phyloP scores from a whole-genome alignment of 2,329 filamentous ascomycete genomes.

The Xylariomycetidae sp. region DNA sequence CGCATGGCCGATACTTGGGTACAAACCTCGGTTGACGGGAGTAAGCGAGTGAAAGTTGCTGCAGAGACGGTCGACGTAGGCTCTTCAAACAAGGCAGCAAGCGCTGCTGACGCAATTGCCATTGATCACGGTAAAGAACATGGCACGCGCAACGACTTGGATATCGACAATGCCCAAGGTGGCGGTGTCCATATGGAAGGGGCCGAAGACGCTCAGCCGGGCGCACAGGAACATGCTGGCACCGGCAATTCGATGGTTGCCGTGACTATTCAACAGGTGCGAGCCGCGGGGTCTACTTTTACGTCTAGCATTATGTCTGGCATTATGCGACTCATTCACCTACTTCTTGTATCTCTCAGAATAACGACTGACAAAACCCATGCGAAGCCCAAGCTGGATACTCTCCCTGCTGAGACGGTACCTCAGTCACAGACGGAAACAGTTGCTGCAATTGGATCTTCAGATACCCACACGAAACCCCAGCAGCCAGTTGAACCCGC shows the following conservation, averaged over 20 bases:
- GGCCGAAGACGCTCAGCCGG: conserved; percentile 5
- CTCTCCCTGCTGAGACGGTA: conserved; percentile 4
- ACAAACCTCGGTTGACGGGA: conserved; percentile 32
- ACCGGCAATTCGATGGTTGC: conserved; percentile 10
- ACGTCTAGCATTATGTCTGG: conserved; percentile 10
- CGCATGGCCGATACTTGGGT: conserved; percentile 36
- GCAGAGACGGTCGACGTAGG: conserved; percentile 11
- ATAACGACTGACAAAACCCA: conserved; percentile 15
- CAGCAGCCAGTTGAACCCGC: too few relatives aligned
- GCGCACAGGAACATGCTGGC: conserved; percentile 2
- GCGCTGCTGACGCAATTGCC: too few relatives aligned
- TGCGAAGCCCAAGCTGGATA: conserved; percentile 11
- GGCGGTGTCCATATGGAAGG: conserved; percentile 2
- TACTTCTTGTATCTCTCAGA: conserved; percentile 14
- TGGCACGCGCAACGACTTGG: conserved; percentile 1
- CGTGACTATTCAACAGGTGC: conserved; percentile 21
- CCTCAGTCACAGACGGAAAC: conserved; percentile 3
- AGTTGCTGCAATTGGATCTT: not conserved
- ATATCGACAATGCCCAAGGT: not conserved
- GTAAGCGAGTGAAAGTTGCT: conserved; percentile 37
- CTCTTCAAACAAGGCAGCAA: too few relatives aligned
- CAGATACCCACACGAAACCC: conserved; percentile 1
- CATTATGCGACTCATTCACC: conserved; percentile 11
- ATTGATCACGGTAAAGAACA: too few relatives aligned
- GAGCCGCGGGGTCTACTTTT: too few relatives aligned